Evolutionary conservation across 768 basidiomycete genomes (phyloP).

Genomic region (Mrakia blollopis): DNA sequence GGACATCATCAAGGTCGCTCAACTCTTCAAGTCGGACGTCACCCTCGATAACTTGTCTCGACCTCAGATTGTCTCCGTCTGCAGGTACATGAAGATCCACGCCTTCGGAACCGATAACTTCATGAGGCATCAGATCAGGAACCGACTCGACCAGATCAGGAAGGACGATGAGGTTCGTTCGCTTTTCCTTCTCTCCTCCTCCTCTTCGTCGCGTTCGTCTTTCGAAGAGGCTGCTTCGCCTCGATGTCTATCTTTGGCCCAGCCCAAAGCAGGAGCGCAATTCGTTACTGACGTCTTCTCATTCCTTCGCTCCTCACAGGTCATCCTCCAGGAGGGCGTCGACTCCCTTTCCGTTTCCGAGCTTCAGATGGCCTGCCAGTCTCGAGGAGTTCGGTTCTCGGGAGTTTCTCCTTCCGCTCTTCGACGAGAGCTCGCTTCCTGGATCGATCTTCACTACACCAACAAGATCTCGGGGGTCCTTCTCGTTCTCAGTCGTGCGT

Average conservation of each 20-base stretch:
- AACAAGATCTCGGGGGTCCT: conserved; percentile 88
- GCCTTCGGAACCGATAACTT: conserved; percentile 99
- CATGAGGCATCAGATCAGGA: conserved; percentile 82
- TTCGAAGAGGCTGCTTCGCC: background rate
- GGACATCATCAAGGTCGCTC: conserved; percentile 90
- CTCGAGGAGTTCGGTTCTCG: conserved; percentile 82
- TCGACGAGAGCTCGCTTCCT: conserved; percentile 81
- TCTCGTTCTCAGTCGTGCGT: conserved; percentile 87
- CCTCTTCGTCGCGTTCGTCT: background rate
- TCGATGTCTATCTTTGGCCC: background rate
- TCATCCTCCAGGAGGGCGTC: conserved; percentile 82
- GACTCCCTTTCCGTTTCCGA: conserved; percentile 86
- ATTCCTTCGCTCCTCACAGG: conserved; percentile 45
- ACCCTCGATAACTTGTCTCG: conserved; percentile 96
- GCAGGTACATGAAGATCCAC: conserved; percentile 94
- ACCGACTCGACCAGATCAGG: conserved; percentile 71
- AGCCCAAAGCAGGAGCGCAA: too few relatives aligned
- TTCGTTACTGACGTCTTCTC: background rate
- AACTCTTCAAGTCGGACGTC: conserved; percentile 94
- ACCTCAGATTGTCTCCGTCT: conserved; percentile 97
- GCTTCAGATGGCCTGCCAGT: conserved; percentile 86
- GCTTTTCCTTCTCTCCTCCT: background rate
- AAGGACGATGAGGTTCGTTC: conserved; percentile 67
- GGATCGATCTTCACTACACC: conserved; percentile 89
- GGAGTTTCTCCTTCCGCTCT: conserved; percentile 82